phyloP scores from a whole-genome alignment of 805 yeast species.

The Candida coleopterorum region DNA sequence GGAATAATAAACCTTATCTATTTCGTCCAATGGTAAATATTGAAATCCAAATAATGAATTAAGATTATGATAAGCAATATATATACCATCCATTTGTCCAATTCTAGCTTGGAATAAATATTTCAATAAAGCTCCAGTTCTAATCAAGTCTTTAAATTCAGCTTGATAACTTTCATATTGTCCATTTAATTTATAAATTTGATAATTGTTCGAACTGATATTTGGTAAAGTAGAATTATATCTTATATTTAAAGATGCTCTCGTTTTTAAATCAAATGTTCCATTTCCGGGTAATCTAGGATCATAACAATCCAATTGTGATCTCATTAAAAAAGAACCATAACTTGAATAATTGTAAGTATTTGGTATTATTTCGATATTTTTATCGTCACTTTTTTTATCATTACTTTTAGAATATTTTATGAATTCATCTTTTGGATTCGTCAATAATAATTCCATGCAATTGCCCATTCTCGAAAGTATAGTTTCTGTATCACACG shows the following conservation, averaged over 20 bases:
- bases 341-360: conserved; percentile 68
- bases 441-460: conserved; percentile 71
- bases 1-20: conserved; percentile 48
- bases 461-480: conserved; percentile 74
- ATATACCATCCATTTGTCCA: conserved; percentile 96
- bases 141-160: conserved; percentile 69
- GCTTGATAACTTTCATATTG: conserved; percentile 74
- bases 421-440: conserved; percentile 48
- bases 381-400: conserved; percentile 10
- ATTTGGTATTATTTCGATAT: conserved; percentile 17
- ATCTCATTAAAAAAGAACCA: conserved; percentile 73
- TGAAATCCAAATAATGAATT: conserved; percentile 82
- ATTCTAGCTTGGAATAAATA: conserved; percentile 89
- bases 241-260: conserved; percentile 86
- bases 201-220: conserved; percentile 56
- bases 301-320: conserved; percentile 86
- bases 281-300: conserved; percentile 81
- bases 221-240: conserved; percentile 66
- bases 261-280: conserved; percentile 83
- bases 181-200: conserved; percentile 59
- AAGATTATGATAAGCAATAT: conserved; percentile 85
- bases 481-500: conserved; percentile 61
- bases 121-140: conserved; percentile 71
- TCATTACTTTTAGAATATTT: conserved; percentile 24
- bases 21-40: conserved; percentile 68